Percentiles rank a stretch among this genome's conserved stretches.
phyloP scores from a whole-genome alignment of 169 alveolate genomes.

The Amoebophrya sp. region DNA sequence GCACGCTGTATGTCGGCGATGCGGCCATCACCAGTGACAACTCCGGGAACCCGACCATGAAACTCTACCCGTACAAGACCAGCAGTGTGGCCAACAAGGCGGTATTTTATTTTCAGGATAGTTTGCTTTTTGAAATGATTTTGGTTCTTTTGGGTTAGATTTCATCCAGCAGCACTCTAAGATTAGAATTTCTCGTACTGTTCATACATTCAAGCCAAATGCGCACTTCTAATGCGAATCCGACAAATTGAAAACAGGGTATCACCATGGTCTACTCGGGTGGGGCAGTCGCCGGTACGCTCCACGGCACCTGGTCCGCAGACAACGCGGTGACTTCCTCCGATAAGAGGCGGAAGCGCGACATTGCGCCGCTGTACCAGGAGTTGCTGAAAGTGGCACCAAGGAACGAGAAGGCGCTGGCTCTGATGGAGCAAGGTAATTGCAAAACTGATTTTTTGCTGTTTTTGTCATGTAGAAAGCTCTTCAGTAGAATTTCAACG shows the following conservation, averaged over 20 bases:
- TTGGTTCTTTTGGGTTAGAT: too few relatives aligned
- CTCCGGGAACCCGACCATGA: neutral
- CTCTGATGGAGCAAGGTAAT: neutral
- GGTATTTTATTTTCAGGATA: too few relatives aligned
- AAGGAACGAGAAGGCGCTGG: neutral
- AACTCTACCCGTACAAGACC: neutral
- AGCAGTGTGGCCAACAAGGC: too few relatives aligned
- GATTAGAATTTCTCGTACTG: too few relatives aligned
- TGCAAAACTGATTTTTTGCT: neutral
- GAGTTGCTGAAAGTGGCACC: constrained; percentile 23
- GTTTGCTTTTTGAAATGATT: too few relatives aligned
- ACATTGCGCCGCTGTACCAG: constrained; percentile 20
- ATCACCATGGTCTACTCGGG: neutral
- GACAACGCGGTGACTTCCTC: constrained; percentile 7
- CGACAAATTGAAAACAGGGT: neutral
- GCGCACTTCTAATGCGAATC: too few relatives aligned
- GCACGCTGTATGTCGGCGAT: neutral
- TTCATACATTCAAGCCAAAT: too few relatives aligned
- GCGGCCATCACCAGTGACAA: neutral
- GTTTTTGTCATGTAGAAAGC: neutral
- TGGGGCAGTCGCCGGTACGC: neutral
- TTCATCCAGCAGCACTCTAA: too few relatives aligned
- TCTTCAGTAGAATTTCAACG: too few relatives aligned
- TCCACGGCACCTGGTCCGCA: constrained; percentile 31
- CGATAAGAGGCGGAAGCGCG: constrained; percentile 26